These are phyloP conservation scores for Fraxinus dipetala DNA, from an alignment of 305 asterid species.

Conservation along the genomic window DNA sequence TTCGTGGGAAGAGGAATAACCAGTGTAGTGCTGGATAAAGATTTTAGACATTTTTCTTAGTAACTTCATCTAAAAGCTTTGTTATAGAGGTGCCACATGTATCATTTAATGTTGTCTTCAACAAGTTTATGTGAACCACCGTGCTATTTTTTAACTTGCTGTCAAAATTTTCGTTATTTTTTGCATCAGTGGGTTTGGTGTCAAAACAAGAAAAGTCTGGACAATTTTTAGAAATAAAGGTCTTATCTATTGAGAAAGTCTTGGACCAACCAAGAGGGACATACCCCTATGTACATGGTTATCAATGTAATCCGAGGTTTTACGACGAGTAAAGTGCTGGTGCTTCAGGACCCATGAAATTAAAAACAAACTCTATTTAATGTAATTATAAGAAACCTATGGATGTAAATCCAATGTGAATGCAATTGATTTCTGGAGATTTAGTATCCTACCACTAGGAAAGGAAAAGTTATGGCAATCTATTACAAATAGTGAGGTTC, in stretches of 20 bases:
- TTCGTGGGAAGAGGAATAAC: background rate
- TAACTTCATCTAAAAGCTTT: background rate
- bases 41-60: background rate
- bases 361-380: background rate
- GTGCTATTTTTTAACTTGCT: background rate
- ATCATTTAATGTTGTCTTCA: background rate
- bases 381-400: background rate
- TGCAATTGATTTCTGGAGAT: background rate
- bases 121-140: background rate
- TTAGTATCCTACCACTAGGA: background rate
- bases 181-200: background rate
- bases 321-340: background rate
- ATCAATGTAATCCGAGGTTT: background rate
- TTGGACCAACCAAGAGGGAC: background rate
- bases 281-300: background rate
- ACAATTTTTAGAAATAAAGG: background rate
- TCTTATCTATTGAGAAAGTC: background rate
- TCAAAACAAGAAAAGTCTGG: background rate
- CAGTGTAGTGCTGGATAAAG: background rate
- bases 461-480: background rate
- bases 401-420: background rate
- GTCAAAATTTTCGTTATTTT: background rate
- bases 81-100: background rate
- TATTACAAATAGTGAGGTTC: background rate
- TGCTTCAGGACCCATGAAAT: background rate